Conservation (phyloP, 495 filamentous ascomycete genomes). For the Jackrogersella multiformis region DNA sequence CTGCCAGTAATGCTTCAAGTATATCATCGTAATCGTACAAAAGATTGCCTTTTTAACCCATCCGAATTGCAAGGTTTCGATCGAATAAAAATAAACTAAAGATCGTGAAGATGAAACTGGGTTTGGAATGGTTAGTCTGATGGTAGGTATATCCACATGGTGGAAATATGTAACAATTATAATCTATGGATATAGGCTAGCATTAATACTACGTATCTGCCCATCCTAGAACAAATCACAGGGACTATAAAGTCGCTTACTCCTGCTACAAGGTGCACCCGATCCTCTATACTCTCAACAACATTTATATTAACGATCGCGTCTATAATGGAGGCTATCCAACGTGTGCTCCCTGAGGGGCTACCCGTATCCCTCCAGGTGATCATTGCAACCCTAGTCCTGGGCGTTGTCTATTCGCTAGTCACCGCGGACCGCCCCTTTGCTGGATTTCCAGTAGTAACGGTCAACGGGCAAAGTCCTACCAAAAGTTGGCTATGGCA, state of each 20-base stretch:
- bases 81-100: too few species aligned
- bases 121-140: too few species aligned
- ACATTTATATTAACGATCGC: background rate
- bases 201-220: too few species aligned
- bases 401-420: constrained; percentile 39
- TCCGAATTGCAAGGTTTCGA: too few species aligned
- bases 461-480: constrained; percentile 37
- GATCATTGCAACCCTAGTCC: constrained; percentile 31
- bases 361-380: constrained; percentile 42
- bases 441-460: constrained; percentile 43
- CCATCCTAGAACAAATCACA: too few species aligned
- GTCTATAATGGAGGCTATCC: constrained; percentile 38
- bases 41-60: too few species aligned
- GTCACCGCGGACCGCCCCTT: constrained; percentile 37
- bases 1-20: too few species aligned
- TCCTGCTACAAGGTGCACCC: background rate
- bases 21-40: too few species aligned
- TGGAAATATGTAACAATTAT: too few species aligned
- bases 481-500: constrained; percentile 40
- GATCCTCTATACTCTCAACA: background rate
- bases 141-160: too few species aligned
- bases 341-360: constrained; percentile 37
- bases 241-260: constrained; percentile 12
- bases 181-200: too few species aligned
- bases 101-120: too few species aligned